Conservation (phyloP, 257 asterid genomes). For the Perilla frutescens region DNA sequence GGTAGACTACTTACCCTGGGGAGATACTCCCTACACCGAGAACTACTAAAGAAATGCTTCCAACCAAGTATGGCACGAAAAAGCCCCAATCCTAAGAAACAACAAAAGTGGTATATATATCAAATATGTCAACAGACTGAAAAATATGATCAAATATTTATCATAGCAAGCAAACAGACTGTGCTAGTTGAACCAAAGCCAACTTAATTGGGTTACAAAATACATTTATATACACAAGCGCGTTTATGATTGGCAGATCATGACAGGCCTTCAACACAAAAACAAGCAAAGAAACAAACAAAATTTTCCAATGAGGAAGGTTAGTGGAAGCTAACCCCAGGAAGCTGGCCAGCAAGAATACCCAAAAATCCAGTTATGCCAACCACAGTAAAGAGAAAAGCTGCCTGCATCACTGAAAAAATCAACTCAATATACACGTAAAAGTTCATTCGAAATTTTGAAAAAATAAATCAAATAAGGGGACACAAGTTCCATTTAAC, state of each 20-base stretch:
- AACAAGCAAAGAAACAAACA: background rate
- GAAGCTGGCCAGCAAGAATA: slow-evolving; percentile 91
- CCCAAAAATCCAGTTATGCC: slow-evolving; percentile 89
- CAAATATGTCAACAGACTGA: slow-evolving; percentile 27
- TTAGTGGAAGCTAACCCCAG: slow-evolving; percentile 71
- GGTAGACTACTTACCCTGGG: slow-evolving; percentile 72
- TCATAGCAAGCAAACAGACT: background rate
- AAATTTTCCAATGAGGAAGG: slow-evolving; percentile 26
- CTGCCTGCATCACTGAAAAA: slow-evolving; percentile 94
- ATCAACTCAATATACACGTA: slow-evolving; percentile 60
- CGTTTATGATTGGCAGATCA: slow-evolving; percentile 2
- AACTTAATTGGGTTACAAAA: background rate
- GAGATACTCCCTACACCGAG: slow-evolving; percentile 89
- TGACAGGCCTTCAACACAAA: background rate
- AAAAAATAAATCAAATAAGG: slow-evolving; percentile 8
- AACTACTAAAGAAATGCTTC: slow-evolving; percentile 90
- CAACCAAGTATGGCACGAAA: slow-evolving; percentile 90
- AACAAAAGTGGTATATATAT: slow-evolving; percentile 21
- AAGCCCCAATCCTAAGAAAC: slow-evolving; percentile 90
- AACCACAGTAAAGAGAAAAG: slow-evolving; percentile 94
- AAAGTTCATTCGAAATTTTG: background rate
- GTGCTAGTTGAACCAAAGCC: background rate
- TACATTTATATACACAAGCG: background rate
- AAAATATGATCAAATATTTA: background rate
- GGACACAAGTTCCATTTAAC: slow-evolving; percentile 35